Percentiles rank a stretch among this genome's conserved stretches.
Evolutionary conservation across 345 rosid genomes (phyloP).

Genomic region (Sapria himalayana): DNA sequence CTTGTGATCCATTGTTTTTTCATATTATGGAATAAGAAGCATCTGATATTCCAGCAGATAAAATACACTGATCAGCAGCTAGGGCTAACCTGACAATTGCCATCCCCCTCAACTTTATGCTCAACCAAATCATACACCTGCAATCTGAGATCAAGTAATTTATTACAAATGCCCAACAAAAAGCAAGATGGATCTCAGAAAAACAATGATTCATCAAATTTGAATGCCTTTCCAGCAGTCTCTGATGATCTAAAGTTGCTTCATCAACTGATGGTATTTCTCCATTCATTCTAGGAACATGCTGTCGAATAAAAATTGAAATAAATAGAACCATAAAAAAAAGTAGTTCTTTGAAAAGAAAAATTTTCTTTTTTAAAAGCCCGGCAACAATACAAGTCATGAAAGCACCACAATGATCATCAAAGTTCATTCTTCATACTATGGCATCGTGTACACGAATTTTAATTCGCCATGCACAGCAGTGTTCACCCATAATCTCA

Average conservation of each 20-base stretch:
- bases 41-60: too few relatives aligned
- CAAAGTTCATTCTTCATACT: too few relatives aligned
- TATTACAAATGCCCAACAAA: not conserved
- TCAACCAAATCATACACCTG: slow-evolving; percentile 47
- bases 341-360: too few relatives aligned
- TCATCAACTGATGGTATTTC: slow-evolving; percentile 43
- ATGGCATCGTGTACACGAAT: too few relatives aligned
- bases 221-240: slow-evolving; percentile 35
- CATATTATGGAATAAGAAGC: too few relatives aligned
- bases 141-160: slow-evolving; percentile 13
- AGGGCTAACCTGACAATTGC: slow-evolving; percentile 42
- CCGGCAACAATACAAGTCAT: too few relatives aligned
- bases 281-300: slow-evolving; percentile 40
- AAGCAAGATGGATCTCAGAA: not conserved
- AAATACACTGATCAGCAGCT: not conserved
- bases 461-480: too few relatives aligned
- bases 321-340: slow-evolving; percentile 9
- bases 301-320: too few relatives aligned
- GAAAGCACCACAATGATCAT: too few relatives aligned
- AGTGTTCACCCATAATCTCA: too few relatives aligned
- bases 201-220: slow-evolving; percentile 4
- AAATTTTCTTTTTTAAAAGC: too few relatives aligned
- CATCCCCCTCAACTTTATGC: slow-evolving; percentile 47
- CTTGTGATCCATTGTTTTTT: too few relatives aligned
- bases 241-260: slow-evolving; percentile 43